Conservation (phyloP, 305 asterid genomes). For the Fraxinus greggii region DNA sequence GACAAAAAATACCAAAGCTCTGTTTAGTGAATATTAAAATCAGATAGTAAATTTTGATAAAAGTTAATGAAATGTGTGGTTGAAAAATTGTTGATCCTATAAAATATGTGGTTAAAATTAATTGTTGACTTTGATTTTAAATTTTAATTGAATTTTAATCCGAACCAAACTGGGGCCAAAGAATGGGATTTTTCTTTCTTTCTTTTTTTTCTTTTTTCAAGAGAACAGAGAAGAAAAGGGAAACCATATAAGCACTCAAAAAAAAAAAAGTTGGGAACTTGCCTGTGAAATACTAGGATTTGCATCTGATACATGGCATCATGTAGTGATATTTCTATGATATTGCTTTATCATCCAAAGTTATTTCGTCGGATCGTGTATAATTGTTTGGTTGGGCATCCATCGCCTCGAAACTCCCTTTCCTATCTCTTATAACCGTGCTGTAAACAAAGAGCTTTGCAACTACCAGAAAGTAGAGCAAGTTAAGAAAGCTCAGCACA, state of each 20-base stretch:
- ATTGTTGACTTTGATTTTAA: too few relatives aligned
- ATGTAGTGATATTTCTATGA: background rate
- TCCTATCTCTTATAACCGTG: slow-evolving; percentile 24
- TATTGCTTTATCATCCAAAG: background rate
- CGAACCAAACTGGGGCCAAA: too few relatives aligned
- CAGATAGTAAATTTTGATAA: too few relatives aligned
- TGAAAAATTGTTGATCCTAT: too few relatives aligned
- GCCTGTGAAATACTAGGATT: background rate
- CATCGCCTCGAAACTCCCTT: slow-evolving; percentile 24
- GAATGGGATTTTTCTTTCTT: too few relatives aligned
- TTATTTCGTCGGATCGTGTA: background rate
- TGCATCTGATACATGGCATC: background rate
- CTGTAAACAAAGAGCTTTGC: slow-evolving; percentile 52
- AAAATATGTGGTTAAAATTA: too few relatives aligned
- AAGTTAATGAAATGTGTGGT: too few relatives aligned
- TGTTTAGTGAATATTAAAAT: too few relatives aligned
- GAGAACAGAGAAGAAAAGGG: background rate
- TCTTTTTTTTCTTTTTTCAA: too few relatives aligned
- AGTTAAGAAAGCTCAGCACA: slow-evolving; percentile 41
- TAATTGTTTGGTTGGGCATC: slow-evolving; percentile 4
- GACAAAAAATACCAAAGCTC: too few relatives aligned
- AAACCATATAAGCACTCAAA: too few relatives aligned
- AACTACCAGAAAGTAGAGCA: slow-evolving; percentile 46
- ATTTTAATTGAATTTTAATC: too few relatives aligned
- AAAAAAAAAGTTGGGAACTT: background rate